phyloP scores from a whole-genome alignment of 495 filamentous ascomycete species.

The Aspergillus saccharolyticus region DNA sequence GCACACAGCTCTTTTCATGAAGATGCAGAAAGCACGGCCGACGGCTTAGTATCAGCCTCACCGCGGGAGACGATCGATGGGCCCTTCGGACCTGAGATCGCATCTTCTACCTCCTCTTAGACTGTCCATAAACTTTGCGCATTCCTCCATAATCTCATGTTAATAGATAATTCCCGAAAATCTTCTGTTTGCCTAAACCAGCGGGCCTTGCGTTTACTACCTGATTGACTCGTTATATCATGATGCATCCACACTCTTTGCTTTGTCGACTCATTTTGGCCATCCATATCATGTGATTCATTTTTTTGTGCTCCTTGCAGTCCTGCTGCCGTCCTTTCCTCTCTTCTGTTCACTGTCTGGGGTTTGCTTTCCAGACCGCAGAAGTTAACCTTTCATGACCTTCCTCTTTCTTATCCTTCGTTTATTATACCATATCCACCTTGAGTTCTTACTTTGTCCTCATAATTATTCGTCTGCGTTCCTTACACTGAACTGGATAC shows the following conservation, averaged over 20 bases:
- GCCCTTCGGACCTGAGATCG: conserved; percentile 37
- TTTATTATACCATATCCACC: conserved; percentile 6
- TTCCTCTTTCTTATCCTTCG: conserved; percentile 7
- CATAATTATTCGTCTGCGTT: conserved; percentile 2
- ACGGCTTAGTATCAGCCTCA: conserved; percentile 36
- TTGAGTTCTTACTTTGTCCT: neutral
- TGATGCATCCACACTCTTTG: conserved; percentile 7
- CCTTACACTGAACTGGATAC: conserved; percentile 14
- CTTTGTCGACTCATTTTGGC: conserved; percentile 5
- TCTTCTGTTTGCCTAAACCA: conserved; percentile 6
- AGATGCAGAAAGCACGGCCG: conserved; percentile 39
- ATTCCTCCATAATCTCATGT: conserved; percentile 1
- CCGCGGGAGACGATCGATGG: conserved; percentile 29
- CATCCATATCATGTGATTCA: conserved; percentile 4
- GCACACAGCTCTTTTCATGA: conserved; percentile 29
- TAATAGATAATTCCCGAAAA: conserved; percentile 13
- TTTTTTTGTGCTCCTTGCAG: neutral
- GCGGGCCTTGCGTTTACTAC: neutral
- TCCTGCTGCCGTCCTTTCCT: neutral
- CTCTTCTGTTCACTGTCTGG: neutral
- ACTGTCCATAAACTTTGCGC: conserved; percentile 9
- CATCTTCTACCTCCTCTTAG: conserved; percentile 18
- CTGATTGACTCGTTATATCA: conserved; percentile 18
- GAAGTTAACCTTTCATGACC: conserved; percentile 19
- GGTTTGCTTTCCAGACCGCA: no score